A percentile compares a stretch with the other conserved stretches of the same genome.
These are phyloP conservation scores for Liriodendron chinense DNA, from an alignment of 164 flowering plant genomes.

Conservation along the genomic window DNA sequence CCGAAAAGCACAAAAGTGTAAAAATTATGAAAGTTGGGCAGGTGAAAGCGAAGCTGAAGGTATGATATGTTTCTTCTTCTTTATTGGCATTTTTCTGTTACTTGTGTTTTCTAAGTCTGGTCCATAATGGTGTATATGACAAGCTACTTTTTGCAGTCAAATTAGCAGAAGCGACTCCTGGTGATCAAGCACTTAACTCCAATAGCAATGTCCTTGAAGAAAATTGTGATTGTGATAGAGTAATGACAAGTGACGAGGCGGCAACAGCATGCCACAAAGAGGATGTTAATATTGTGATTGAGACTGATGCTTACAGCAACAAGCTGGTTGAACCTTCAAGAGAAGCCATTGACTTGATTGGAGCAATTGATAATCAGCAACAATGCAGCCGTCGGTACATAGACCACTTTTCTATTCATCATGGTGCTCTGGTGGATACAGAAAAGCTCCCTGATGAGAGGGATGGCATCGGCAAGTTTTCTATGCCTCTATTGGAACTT, in stretches of 20 bases:
- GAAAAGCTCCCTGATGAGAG: conserved; percentile 20
- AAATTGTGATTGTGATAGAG: conserved; percentile 4
- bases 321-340: conserved; percentile 28
- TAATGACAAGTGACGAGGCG: neutral
- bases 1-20: neutral
- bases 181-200: conserved; percentile 16
- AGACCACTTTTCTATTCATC: neutral
- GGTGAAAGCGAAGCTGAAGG: neutral
- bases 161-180: neutral
- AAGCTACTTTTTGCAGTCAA: neutral
- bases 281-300: neutral
- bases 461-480: conserved; percentile 24
- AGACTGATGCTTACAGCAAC: conserved; percentile 19
- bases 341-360: conserved; percentile 80
- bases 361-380: conserved; percentile 45
- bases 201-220: neutral
- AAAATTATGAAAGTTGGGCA: neutral
- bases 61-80: conserved; percentile 1
- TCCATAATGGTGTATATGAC: neutral
- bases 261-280: neutral
- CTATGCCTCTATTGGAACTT: conserved; percentile 55
- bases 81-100: neutral
- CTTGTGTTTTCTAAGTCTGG: neutral
- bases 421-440: neutral
- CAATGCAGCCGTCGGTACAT: conserved; percentile 1